Conservation (phyloP, 306 rosid species). For the Sechiopsis laciniata region DNA sequence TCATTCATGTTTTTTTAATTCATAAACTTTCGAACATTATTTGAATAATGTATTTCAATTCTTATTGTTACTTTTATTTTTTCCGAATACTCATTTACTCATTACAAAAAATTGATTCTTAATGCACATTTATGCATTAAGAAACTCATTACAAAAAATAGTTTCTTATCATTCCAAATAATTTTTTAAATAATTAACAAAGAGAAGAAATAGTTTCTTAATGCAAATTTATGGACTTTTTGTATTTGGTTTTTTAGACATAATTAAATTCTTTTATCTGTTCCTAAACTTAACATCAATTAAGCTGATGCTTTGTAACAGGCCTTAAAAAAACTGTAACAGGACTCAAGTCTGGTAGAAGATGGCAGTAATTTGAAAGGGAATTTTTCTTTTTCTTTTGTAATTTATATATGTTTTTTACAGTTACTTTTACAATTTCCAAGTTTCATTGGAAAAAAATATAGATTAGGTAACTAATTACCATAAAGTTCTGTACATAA, state of each 20-base stretch:
- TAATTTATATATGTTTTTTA: background rate
- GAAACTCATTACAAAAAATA: too few relatives aligned
- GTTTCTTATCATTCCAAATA: too few relatives aligned
- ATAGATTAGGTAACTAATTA: slow-evolving; percentile 14
- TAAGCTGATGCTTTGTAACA: slow-evolving; percentile 13
- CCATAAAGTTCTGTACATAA: slow-evolving; percentile 14
- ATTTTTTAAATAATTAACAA: background rate
- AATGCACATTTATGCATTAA: too few relatives aligned
- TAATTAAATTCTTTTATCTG: background rate
- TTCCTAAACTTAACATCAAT: background rate
- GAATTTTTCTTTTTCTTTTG: background rate
- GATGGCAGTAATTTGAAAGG: slow-evolving; percentile 19
- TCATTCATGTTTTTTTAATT: background rate
- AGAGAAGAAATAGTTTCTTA: background rate
- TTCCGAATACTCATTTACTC: too few relatives aligned
- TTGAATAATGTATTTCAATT: background rate
- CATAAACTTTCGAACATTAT: background rate
- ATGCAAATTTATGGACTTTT: background rate
- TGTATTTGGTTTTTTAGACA: too few relatives aligned
- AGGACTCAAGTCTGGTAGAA: slow-evolving; percentile 17
- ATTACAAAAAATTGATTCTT: too few relatives aligned
- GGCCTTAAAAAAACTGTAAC: slow-evolving; percentile 21
- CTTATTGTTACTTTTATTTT: background rate
- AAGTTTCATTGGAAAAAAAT: background rate
- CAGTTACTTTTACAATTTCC: too few relatives aligned